Evolutionary conservation across 1,284 basidiomycete species (phyloP), one percentile per base, ranked within the genome.

Genomic region (Pseudozyma pruni): DNA sequence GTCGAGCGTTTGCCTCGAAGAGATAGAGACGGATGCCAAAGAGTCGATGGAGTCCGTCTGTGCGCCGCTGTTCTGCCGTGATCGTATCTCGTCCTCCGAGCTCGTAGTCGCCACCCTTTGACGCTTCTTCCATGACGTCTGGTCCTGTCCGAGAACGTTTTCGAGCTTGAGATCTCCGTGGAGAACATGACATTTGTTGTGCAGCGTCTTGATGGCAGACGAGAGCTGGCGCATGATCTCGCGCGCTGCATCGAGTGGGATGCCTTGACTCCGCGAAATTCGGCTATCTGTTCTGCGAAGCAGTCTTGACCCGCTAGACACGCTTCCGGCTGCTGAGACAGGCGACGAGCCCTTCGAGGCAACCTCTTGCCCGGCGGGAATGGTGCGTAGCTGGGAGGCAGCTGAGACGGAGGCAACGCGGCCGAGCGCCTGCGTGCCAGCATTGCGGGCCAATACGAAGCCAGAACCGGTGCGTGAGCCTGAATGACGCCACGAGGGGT

Each of bases 161-260:
- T 98, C 95, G 55, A 97, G 88, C 85, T 98, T 98, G 83, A 98
- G 86, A 84, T 98, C 77, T 16, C 74, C 72, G 40, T 79, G 77
- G 25, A 75, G 29, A 71, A 91, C 87, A 16, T 87, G 85, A 22
- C 89, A 90, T 43, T 88, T 87, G 64, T 90, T 88, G 83, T 98
- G 94, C 75, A 98, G 84, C 81, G 93, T 94, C 54, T 88, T 86
- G 71, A 97, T 85, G 11, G 93, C 94, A 42, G 89, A 86, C 31
- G 93, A 91, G 56, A 97, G 88, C 83, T 96, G 93, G 44, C 90
- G 87, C 81, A 97, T 94, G 86, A 93, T 90, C 85, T 90, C 90
- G 48, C 91, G 89, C 0, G 89, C 91, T 58, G 92, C 60, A 37
- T 55, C 52, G 22, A 83, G 54, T 19, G 73, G 70, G 2, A 79